Conservation (phyloP, 768 basidiomycete species). For the Kwoniella sp. region DNA sequence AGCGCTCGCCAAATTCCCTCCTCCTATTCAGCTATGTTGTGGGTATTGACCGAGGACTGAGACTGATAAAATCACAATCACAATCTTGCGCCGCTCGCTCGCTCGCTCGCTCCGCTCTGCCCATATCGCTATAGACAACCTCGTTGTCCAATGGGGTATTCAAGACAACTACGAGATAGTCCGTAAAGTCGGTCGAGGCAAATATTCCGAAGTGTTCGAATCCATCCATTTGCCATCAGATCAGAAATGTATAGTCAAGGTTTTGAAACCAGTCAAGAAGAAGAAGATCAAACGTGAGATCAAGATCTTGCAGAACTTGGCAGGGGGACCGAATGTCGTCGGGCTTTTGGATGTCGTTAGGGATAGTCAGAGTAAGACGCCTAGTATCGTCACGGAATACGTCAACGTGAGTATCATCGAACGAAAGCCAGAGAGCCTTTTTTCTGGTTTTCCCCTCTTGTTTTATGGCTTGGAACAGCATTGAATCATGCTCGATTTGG, state of each 20-base stretch:
- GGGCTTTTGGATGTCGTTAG: slow-evolving; percentile 92
- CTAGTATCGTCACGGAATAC: slow-evolving; percentile 94
- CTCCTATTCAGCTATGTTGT: too few species aligned
- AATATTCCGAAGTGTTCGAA: slow-evolving; percentile 90
- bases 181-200: slow-evolving; percentile 90
- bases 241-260: slow-evolving; percentile 94
- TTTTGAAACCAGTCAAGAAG: slow-evolving; percentile 98
- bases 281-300: slow-evolving; percentile 99
- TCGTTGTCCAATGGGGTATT: slow-evolving; percentile 92
- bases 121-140: too few species aligned
- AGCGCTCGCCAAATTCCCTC: too few species aligned
- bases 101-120: too few species aligned
- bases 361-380: slow-evolving; percentile 90
- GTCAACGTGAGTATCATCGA: slow-evolving; percentile 70
- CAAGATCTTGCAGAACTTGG: slow-evolving; percentile 94
- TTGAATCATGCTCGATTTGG: too few species aligned
- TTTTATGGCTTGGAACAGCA: too few species aligned
- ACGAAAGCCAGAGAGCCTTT: too few species aligned
- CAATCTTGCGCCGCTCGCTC: too few species aligned
- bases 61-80: too few species aligned
- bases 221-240: slow-evolving; percentile 68
- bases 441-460: too few species aligned
- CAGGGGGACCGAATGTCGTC: slow-evolving; percentile 93
- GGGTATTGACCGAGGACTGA: too few species aligned
- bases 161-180: slow-evolving; percentile 99